A percentile compares a stretch with the other conserved stretches of the same genome.
Evolutionary conservation across 345 rosid genomes (phyloP).

Genomic region (Citrus australasica): DNA sequence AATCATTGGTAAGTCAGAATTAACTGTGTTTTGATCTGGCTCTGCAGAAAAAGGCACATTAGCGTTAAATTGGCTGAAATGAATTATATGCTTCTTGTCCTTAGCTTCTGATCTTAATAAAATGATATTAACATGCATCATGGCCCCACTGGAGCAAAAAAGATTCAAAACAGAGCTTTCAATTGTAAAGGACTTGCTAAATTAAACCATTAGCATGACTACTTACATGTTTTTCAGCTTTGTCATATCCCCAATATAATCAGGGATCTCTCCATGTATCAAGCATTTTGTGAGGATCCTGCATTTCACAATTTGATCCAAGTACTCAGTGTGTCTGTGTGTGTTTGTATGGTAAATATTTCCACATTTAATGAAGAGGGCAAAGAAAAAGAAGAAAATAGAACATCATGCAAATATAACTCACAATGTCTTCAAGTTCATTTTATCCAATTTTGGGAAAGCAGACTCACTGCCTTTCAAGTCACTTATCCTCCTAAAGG

Average conservation of each 20-base stretch:
- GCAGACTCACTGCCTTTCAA: slow-evolving; percentile 51
- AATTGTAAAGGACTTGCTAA: background rate
- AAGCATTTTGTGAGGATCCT: slow-evolving; percentile 71
- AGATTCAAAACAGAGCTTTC: background rate
- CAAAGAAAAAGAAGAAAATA: background rate
- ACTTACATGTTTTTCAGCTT: slow-evolving; percentile 77
- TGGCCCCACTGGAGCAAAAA: background rate
- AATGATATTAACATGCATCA: no score
- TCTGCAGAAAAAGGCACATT: background rate
- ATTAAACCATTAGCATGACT: slow-evolving; percentile 1
- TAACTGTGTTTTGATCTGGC: background rate
- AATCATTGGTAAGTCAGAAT: background rate
- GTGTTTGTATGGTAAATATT: background rate
- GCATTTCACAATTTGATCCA: slow-evolving; percentile 17
- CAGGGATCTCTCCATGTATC: slow-evolving; percentile 57
- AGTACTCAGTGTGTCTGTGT: background rate
- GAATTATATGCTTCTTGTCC: background rate
- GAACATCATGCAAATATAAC: slow-evolving; percentile 22
- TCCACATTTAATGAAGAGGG: background rate
- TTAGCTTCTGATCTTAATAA: background rate
- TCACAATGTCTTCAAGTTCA: slow-evolving; percentile 73
- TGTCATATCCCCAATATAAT: slow-evolving; percentile 47
- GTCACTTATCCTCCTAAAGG: slow-evolving; percentile 76
- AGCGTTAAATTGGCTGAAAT: background rate
- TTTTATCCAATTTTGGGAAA: slow-evolving; percentile 50